A percentile compares a stretch with the other conserved stretches of the same genome.
These are phyloP conservation scores for Candida sp. DNA, from an alignment of 1,139 yeast species.

Conservation along the genomic window DNA sequence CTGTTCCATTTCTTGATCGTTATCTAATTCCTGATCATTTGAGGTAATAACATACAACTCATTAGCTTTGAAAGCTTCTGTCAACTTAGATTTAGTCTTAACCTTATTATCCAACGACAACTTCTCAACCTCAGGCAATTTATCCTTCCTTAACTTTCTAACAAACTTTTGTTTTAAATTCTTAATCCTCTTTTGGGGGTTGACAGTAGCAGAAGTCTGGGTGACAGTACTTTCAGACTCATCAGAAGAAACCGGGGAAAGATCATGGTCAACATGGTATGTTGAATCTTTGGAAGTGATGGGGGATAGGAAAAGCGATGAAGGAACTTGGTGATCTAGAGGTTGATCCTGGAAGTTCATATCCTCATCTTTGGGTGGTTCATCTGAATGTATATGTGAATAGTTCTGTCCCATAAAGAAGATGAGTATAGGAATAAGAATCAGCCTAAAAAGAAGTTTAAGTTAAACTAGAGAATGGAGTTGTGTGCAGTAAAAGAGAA, in stretches of 20 bases:
- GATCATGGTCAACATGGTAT: slow-evolving; percentile 4
- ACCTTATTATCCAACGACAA: not conserved
- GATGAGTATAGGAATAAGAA: not conserved
- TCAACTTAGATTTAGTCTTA: not conserved
- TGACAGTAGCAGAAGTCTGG: not conserved
- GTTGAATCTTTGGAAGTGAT: slow-evolving; percentile 32
- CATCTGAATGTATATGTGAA: not conserved
- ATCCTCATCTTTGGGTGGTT: not conserved
- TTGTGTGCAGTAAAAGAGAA: not conserved
- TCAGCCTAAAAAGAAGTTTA: no score
- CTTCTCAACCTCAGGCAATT: not conserved
- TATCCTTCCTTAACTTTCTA: slow-evolving; percentile 1
- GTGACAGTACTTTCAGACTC: slow-evolving; percentile 1
- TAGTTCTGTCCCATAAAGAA: not conserved
- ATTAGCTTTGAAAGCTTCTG: not conserved
- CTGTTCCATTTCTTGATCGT: not conserved
- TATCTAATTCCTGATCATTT: not conserved
- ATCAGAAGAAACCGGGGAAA: slow-evolving; percentile 1
- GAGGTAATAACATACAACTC: slow-evolving; percentile 1
- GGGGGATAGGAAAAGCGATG: slow-evolving; percentile 32
- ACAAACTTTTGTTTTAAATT: not conserved
- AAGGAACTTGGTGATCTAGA: slow-evolving; percentile 9
- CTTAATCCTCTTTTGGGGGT: slow-evolving; percentile 1
- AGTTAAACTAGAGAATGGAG: not conserved
- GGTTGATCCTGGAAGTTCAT: not conserved